phyloP scores from a whole-genome alignment of 805 yeast genomes.

The Pichia rugopelliculosa region DNA sequence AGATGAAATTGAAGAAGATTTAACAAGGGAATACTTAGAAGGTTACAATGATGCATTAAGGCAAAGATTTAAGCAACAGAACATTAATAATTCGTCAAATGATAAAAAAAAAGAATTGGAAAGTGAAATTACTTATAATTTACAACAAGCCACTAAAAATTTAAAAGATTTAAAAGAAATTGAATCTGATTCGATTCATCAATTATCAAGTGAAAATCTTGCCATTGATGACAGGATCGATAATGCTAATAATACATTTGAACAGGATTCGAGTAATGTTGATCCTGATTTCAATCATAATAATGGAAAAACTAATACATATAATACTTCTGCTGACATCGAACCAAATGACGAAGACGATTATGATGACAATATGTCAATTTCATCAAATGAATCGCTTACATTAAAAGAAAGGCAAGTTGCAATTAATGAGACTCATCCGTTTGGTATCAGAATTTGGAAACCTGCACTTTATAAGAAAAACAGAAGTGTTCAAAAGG shows the following conservation, averaged over 20 bases:
- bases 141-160: slow-evolving; percentile 20
- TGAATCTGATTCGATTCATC: slow-evolving; percentile 23
- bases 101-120: slow-evolving; percentile 22
- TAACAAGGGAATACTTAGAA: slow-evolving; percentile 55
- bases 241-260: background rate
- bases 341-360: slow-evolving; percentile 20
- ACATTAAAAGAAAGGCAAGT: slow-evolving; percentile 89
- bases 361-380: slow-evolving; percentile 30
- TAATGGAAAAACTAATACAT: slow-evolving; percentile 2
- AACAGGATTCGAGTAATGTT: background rate
- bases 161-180: slow-evolving; percentile 22
- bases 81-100: background rate
- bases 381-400: slow-evolving; percentile 65
- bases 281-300: background rate
- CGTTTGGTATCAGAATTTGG: slow-evolving; percentile 98
- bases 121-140: slow-evolving; percentile 20
- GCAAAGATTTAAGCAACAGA: slow-evolving; percentile 27
- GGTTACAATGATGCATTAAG: slow-evolving; percentile 68
- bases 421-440: slow-evolving; percentile 94
- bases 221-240: background rate
- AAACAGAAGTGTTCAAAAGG: slow-evolving; percentile 79
- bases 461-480: slow-evolving; percentile 96
- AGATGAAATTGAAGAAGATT: slow-evolving; percentile 57
- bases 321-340: background rate
- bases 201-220: background rate